phyloP scores from a whole-genome alignment of 1,139 yeast genomes.

The Blastobotrys proliferans region DNA sequence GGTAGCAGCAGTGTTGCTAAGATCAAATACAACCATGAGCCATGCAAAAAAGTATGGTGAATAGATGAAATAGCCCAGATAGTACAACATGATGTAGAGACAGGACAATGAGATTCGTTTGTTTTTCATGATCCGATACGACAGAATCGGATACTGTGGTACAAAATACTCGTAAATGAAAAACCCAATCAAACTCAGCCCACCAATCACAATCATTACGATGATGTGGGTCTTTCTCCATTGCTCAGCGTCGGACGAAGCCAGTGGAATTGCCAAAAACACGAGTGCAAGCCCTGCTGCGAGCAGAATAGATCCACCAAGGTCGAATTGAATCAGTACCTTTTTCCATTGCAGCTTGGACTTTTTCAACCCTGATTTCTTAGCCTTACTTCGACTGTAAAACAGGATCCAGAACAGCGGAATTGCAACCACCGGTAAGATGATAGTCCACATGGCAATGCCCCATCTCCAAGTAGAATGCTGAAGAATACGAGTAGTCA shows the following conservation, averaged over 20 bases:
- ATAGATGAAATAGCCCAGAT: conserved; percentile 19
- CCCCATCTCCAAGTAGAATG: conserved; percentile 55
- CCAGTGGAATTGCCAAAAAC: conserved; percentile 21
- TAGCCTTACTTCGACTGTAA: conserved; percentile 17
- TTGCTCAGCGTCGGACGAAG: conserved; percentile 14
- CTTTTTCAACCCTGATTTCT: neutral
- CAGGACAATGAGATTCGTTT: conserved; percentile 14
- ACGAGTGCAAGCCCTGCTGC: conserved; percentile 20
- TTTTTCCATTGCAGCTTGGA: conserved; percentile 15
- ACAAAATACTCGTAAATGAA: conserved; percentile 16
- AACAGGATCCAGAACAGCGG: conserved; percentile 40
- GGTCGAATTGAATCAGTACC: conserved; percentile 14
- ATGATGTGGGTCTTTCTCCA: conserved; percentile 17
- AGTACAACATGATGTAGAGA: conserved; percentile 16
- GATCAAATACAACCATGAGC: conserved; percentile 50
- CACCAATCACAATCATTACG: conserved; percentile 16
- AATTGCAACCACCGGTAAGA: conserved; percentile 56
- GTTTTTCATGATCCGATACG: conserved; percentile 12
- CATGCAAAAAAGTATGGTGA: conserved; percentile 28
- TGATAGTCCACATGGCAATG: conserved; percentile 73
- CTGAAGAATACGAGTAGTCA: conserved; percentile 18
- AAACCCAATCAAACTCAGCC: conserved; percentile 14
- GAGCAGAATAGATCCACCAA: conserved; percentile 17
- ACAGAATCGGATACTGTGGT: conserved; percentile 18
- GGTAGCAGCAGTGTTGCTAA: conserved; percentile 55